A percentile compares a stretch with the other conserved stretches of the same genome.
Conservation (phyloP, 768 basidiomycete species). For the Hemileccinum rubropunctum region DNA sequence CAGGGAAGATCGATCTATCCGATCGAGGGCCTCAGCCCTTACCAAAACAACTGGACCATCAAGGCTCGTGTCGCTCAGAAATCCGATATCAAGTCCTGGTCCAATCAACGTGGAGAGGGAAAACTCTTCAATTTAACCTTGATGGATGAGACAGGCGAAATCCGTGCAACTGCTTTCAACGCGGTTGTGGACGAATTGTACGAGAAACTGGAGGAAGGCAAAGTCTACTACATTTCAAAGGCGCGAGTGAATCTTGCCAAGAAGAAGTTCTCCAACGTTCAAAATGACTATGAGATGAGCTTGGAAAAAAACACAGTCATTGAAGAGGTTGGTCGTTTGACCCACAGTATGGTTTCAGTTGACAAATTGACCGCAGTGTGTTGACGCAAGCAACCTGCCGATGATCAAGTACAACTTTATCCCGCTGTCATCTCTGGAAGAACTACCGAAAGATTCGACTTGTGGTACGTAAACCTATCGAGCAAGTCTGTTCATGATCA, state of each 20-base stretch:
- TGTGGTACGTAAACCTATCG: conserved; percentile 55
- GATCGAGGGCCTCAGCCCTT: conserved; percentile 93
- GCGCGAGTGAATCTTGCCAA: conserved; percentile 94
- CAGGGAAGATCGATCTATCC: conserved; percentile 53
- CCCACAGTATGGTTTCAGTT: neutral
- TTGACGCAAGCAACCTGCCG: conserved; percentile 73
- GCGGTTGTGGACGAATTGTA: conserved; percentile 77
- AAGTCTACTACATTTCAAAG: conserved; percentile 89
- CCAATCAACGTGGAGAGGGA: conserved; percentile 87
- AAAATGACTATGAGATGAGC: conserved; percentile 90
- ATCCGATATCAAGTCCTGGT: conserved; percentile 85
- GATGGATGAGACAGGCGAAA: conserved; percentile 94
- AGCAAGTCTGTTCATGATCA: neutral
- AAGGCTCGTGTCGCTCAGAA: conserved; percentile 91
- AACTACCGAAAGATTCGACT: conserved; percentile 71
- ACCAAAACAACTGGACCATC: conserved; percentile 99
- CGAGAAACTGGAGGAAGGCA: conserved; percentile 84
- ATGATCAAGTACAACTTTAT: conserved; percentile 84
- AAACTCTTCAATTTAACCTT: conserved; percentile 91
- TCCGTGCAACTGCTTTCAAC: conserved; percentile 91
- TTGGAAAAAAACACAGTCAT: conserved; percentile 84
- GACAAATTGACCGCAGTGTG: conserved; percentile 52
- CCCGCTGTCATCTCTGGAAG: conserved; percentile 57
- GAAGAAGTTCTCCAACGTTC: conserved; percentile 89
- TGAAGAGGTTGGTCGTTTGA: conserved; percentile 59